phyloP scores from a whole-genome alignment of 2,329 filamentous ascomycete species.

The Macrophomina phaseolina region DNA sequence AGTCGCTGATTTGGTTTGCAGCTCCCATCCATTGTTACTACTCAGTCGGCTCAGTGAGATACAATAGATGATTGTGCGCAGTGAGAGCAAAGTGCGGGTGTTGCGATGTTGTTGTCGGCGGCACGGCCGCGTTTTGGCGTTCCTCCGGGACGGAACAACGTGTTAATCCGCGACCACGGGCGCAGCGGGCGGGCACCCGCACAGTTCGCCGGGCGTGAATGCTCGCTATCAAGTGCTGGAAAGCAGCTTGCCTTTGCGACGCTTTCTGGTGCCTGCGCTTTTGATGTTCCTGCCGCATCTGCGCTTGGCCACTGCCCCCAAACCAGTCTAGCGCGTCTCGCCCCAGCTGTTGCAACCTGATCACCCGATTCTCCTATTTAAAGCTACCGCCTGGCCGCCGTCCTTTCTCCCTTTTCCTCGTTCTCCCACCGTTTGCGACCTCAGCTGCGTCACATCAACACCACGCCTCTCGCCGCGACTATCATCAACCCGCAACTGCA shows the following conservation, averaged over 20 bases:
- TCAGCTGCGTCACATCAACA: conserved; percentile 29
- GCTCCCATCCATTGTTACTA: no score
- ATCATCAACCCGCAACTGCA: conserved; percentile 30
- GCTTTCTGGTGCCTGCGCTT: conserved; percentile 21
- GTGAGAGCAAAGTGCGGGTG: background rate
- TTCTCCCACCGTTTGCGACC: conserved; percentile 18
- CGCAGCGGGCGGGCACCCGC: conserved; percentile 15
- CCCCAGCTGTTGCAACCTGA: conserved; percentile 29
- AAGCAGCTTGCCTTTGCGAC: conserved; percentile 23
- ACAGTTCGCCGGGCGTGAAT: conserved; percentile 1
- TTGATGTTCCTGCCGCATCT: conserved; percentile 20
- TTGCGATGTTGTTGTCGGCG: conserved; percentile 4
- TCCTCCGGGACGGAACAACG: conserved; percentile 3
- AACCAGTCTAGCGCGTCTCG: conserved; percentile 24
- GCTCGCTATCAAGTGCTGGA: conserved; percentile 23
- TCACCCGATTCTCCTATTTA: conserved; percentile 42
- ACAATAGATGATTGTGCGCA: no score
- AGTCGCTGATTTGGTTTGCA: no score
- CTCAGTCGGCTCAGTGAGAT: no score
- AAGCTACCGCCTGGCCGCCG: conserved; percentile 37
- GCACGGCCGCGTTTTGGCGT: conserved; percentile 17
- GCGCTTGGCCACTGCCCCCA: conserved; percentile 22
- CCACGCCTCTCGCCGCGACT: conserved; percentile 30
- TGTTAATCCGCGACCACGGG: background rate
- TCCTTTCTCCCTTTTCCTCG: conserved; percentile 34